A percentile compares a stretch with the other conserved stretches of the same genome.
Conservation (phyloP, 352 stramenopile species). For the Globisporangium cystogenes region DNA sequence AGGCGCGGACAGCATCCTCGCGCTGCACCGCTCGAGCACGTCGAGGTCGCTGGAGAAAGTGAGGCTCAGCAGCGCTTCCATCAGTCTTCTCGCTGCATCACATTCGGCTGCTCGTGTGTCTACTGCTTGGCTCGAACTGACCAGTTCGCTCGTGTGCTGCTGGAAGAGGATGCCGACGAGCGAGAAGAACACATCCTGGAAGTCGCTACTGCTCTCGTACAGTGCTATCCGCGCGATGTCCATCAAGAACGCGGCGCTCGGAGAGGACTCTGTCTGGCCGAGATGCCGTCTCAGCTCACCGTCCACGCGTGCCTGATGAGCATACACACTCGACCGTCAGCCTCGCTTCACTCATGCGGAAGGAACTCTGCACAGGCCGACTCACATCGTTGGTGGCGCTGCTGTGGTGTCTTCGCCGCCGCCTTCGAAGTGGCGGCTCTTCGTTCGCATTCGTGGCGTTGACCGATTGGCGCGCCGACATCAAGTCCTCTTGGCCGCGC, state of each 20-base stretch:
- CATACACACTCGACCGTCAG: background rate
- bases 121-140: background rate
- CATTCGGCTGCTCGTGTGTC: background rate
- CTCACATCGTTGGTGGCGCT: background rate
- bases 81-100: slow-evolving; percentile 6
- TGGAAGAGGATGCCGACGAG: slow-evolving; percentile 29
- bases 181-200: slow-evolving; percentile 24
- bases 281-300: slow-evolving; percentile 6
- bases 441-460: background rate
- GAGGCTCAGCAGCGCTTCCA: slow-evolving; percentile 24
- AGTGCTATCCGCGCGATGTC: slow-evolving; percentile 9
- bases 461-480: background rate
- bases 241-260: slow-evolving; percentile 1
- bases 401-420: background rate
- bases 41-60: slow-evolving; percentile 16
- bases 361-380: background rate
- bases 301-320: slow-evolving; percentile 1
- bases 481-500: background rate
- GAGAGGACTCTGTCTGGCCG: background rate
- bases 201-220: background rate
- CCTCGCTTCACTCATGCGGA: background rate
- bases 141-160: slow-evolving; percentile 8
- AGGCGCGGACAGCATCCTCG: slow-evolving; percentile 23
- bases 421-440: background rate
- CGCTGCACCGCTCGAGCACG: slow-evolving; percentile 7